These are phyloP conservation scores for Phytophthora pluvialis DNA, from an alignment of 352 stramenopile species.

Conservation along the genomic window DNA sequence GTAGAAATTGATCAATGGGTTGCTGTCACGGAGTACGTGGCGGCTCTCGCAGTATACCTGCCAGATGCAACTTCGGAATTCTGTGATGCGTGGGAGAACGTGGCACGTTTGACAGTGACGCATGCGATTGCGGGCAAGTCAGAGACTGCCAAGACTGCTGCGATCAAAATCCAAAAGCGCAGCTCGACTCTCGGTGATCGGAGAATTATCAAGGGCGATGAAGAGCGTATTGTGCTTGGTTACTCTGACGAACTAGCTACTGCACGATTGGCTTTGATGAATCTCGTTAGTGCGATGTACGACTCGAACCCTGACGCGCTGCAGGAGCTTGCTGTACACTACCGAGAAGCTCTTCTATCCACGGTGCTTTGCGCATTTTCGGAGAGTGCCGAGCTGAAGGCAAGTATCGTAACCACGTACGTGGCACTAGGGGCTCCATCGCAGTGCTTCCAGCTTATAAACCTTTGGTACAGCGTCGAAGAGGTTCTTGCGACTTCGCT, in stretches of 20 bases:
- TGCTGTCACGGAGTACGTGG: constrained; percentile 44
- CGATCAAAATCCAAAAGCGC: constrained; percentile 61
- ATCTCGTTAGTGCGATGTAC: constrained; percentile 53
- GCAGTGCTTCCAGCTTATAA: constrained; percentile 60
- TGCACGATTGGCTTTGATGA: constrained; percentile 52
- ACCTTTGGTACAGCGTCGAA: constrained; percentile 58
- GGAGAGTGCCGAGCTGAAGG: constrained; percentile 60
- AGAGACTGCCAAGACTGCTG: constrained; percentile 55
- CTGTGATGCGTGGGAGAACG: constrained; percentile 59
- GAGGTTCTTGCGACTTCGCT: constrained; percentile 49
- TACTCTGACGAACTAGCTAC: constrained; percentile 52
- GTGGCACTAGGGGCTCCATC: constrained; percentile 43
- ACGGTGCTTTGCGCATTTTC: constrained; percentile 60
- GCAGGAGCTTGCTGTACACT: constrained; percentile 54
- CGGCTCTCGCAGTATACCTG: constrained; percentile 35
- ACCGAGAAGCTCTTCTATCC: constrained; percentile 73
- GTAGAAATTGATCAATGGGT: constrained; percentile 56
- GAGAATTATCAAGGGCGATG: constrained; percentile 36
- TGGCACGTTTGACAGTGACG: constrained; percentile 54
- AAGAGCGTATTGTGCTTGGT: constrained; percentile 46
- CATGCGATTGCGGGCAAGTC: constrained; percentile 69
- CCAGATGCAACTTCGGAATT: constrained; percentile 33
- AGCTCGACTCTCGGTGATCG: constrained; percentile 38
- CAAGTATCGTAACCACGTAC: constrained; percentile 63
- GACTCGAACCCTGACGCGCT: constrained; percentile 48